These are phyloP conservation scores for Halophytophthora batemanensis DNA, from an alignment of 352 stramenopile species.

Conservation along the genomic window DNA sequence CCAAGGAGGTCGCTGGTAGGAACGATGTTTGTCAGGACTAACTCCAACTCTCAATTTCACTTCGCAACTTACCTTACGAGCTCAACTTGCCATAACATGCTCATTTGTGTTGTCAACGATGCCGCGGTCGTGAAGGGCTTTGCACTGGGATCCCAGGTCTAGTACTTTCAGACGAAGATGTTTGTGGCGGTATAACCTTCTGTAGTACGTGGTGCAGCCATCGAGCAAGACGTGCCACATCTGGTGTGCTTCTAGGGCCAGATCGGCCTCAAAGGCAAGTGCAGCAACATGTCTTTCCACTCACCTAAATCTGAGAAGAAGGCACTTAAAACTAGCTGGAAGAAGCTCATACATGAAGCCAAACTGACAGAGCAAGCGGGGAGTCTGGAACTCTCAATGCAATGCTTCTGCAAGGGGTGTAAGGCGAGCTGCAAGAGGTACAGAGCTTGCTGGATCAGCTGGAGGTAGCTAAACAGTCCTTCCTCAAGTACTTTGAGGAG, in stretches of 20 bases:
- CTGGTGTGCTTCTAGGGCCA: slow-evolving; percentile 73
- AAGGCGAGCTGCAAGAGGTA: slow-evolving; percentile 54
- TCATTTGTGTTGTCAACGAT: slow-evolving; percentile 31
- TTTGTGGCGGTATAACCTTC: slow-evolving; percentile 83
- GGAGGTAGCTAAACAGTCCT: slow-evolving; percentile 58
- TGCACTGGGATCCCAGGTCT: slow-evolving; percentile 72
- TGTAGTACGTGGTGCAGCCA: slow-evolving; percentile 85
- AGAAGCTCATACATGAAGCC: slow-evolving; percentile 53
- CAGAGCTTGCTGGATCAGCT: slow-evolving; percentile 50
- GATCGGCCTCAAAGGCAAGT: slow-evolving; percentile 72
- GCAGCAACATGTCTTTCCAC: slow-evolving; percentile 65
- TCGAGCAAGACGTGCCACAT: slow-evolving; percentile 74
- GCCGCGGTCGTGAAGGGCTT: slow-evolving; percentile 54
- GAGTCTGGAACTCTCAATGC: slow-evolving; percentile 38
- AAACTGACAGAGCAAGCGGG: slow-evolving; percentile 22
- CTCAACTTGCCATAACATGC: no score
- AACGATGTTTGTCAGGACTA: neutral
- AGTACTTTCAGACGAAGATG: slow-evolving; percentile 84
- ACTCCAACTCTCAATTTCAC: slow-evolving; percentile 49
- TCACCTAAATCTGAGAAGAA: slow-evolving; percentile 70
- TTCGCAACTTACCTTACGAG: slow-evolving; percentile 17
- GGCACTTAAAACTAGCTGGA: slow-evolving; percentile 54
- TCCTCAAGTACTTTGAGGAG: slow-evolving; percentile 84
- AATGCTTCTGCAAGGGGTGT: slow-evolving; percentile 54
- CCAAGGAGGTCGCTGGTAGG: no score